A percentile compares a stretch with the other conserved stretches of the same genome.
phyloP scores from a whole-genome alignment of 2,329 filamentous ascomycete species.

The Ilyonectria robusta region DNA sequence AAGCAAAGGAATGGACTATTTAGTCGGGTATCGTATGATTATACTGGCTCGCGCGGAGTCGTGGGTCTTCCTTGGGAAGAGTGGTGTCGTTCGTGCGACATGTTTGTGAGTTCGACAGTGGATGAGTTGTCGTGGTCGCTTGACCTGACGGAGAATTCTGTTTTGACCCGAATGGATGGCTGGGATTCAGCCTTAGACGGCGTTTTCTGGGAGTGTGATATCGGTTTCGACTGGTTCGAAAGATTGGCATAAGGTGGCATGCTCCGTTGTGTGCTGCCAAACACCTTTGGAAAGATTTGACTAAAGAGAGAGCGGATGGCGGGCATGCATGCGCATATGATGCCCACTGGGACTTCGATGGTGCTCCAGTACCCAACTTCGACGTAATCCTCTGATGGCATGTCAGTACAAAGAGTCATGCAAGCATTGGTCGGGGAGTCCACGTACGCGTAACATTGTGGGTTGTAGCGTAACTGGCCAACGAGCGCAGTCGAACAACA shows the following conservation, averaged over 20 bases:
- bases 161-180: not conserved
- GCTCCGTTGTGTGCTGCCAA: slow-evolving; percentile 27
- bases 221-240: slow-evolving; percentile 14
- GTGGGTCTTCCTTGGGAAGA: slow-evolving; percentile 16
- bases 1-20: not conserved
- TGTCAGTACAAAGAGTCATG: not conserved
- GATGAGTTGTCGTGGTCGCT: slow-evolving; percentile 4
- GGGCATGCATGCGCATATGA: slow-evolving; percentile 51
- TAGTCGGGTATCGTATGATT: not conserved
- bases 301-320: slow-evolving; percentile 39
- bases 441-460: slow-evolving; percentile 41
- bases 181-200: not conserved
- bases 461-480: slow-evolving; percentile 43
- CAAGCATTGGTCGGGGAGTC: not conserved
- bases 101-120: slow-evolving; percentile 18
- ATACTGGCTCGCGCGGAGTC: slow-evolving; percentile 21
- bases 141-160: not conserved
- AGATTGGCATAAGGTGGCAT: slow-evolving; percentile 35
- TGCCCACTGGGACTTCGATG: slow-evolving; percentile 49
- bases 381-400: slow-evolving; percentile 41
- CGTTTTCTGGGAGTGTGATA: not conserved
- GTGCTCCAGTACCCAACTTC: slow-evolving; percentile 47
- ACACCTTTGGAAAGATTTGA: slow-evolving; percentile 36
- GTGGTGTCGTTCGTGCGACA: slow-evolving; percentile 4
- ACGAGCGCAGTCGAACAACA: slow-evolving; percentile 37